These are phyloP conservation scores for Penicillium sp. DNA, from an alignment of 2,329 filamentous ascomycete genomes.

Conservation along the genomic window DNA sequence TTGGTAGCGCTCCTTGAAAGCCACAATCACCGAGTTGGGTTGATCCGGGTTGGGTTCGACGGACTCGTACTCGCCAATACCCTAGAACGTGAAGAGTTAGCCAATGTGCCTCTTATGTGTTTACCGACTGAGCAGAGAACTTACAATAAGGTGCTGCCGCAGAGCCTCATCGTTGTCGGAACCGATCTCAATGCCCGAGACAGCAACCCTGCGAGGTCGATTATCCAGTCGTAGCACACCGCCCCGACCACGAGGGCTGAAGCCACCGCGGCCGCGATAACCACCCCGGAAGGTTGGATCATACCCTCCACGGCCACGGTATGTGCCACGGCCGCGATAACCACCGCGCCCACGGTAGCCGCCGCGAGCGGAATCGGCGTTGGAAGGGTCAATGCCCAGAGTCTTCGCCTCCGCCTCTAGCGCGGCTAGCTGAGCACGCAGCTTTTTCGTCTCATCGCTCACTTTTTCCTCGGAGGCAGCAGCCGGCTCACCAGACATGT, in stretches of 20 bases:
- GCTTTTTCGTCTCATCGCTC: slow-evolving; percentile 53
- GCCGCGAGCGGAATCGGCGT: slow-evolving; percentile 21
- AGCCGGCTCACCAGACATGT: slow-evolving; percentile 14
- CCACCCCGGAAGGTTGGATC: slow-evolving; percentile 20
- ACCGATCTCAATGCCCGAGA: slow-evolving; percentile 52
- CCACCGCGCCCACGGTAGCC: slow-evolving; percentile 43
- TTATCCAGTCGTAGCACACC: slow-evolving; percentile 61
- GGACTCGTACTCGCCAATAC: slow-evolving; percentile 50
- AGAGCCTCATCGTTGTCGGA: slow-evolving; percentile 58
- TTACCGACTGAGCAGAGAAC: slow-evolving; percentile 15
- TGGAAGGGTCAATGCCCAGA: slow-evolving; percentile 53
- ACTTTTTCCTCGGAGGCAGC: slow-evolving; percentile 38
- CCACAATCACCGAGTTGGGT: slow-evolving; percentile 44
- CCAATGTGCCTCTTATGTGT: too few species aligned
- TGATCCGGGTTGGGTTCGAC: slow-evolving; percentile 47
- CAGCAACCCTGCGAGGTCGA: slow-evolving; percentile 56
- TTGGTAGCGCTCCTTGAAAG: slow-evolving; percentile 53
- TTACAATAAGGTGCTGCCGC: slow-evolving; percentile 57
- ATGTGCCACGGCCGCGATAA: slow-evolving; percentile 45
- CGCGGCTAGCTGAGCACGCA: slow-evolving; percentile 57
- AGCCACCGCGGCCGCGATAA: slow-evolving; percentile 44
- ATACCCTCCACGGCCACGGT: slow-evolving; percentile 46
- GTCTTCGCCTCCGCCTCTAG: slow-evolving; percentile 58
- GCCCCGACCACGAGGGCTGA: slow-evolving; percentile 1
- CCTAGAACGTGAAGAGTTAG: slow-evolving; percentile 32